Percentiles rank a stretch among this genome's conserved stretches.
These are phyloP conservation scores for Euphrasia confusa DNA, from an alignment of 257 asterid species.

Conservation along the genomic window DNA sequence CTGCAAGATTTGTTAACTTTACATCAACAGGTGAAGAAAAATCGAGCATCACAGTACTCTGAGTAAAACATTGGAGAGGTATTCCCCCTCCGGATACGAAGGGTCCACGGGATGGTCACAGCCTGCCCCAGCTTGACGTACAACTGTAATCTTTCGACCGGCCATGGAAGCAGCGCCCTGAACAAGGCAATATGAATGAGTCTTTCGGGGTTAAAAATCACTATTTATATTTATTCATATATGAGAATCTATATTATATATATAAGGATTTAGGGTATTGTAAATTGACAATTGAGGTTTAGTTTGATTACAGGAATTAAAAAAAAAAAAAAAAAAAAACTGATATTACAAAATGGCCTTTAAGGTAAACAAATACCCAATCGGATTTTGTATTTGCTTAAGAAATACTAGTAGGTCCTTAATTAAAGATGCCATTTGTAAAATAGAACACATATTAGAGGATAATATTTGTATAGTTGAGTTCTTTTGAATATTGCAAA, in stretches of 20 bases:
- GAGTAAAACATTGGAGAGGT: conserved; percentile 69
- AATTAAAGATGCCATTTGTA: not conserved
- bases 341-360: too few relatives aligned
- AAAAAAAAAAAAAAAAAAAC: not conserved
- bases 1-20: not conserved
- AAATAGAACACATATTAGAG: not conserved
- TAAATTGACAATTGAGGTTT: not conserved
- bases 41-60: conserved; percentile 43
- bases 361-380: too few relatives aligned
- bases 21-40: not conserved
- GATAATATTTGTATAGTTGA: not conserved
- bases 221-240: not conserved
- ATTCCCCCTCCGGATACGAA: conserved; percentile 79
- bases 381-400: not conserved
- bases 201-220: not conserved
- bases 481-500: not conserved
- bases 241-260: not conserved
- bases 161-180: conserved; percentile 90
- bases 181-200: not conserved
- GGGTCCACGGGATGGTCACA: conserved; percentile 87
- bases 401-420: not conserved
- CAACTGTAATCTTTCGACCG: conserved; percentile 60
- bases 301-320: not conserved
- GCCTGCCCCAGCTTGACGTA: conserved; percentile 84
- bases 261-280: not conserved